Evolutionary conservation across 169 alveolate species (phyloP), one percentile per base, ranked within the genome.

Genomic region (Eimeria necatrix): DNA sequence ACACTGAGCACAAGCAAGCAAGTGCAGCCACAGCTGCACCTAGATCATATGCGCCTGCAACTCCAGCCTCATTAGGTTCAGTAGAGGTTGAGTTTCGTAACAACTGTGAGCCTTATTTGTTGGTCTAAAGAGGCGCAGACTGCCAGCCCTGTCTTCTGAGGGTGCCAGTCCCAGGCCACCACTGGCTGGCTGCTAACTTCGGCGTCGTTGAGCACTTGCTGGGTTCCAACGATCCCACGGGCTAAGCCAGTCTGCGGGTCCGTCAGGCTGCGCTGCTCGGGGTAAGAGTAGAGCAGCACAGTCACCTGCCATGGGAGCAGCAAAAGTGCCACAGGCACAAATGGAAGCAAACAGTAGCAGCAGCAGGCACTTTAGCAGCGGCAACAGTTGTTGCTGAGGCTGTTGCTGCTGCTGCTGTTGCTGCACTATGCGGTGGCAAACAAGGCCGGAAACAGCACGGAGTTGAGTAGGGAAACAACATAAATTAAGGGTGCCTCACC

Each of bases 181-280:
- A 99, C 96, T 8, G 99, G 99, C 94, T 98, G 98, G 51, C 98
- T 96, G 71, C 98, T 97, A 49, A 98, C 96, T 48, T 96, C 98
- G 91, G 96, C 97, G 81, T 97, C 97, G 95, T 98, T 99, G 80
- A 99, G 97, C 87, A 98, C 93, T 78, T 97, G 98, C 49, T 98
- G 94, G 26, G 97, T 97, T 46, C 99, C 99, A 3, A 97, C 98
- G 16, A 98, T 98, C 56, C 99, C 99, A 24, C 95, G 96, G 56
- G 96, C 96, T 71, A 96, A 93, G 46, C 96, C 96, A 68, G 80
- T 84, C 94, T 97, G 97, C 6, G 95, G 59, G 90, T 98, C 99
- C 46, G 97, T 97, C 8, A 97, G 60, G 20, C 93, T 49, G 87
- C 99, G 97, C 86, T 97, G 97, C 71, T 97, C 93, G 2, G 99